These are phyloP conservation scores for Rauvolfia tetraphylla DNA, from an alignment of 257 asterid species.

Conservation along the genomic window DNA sequence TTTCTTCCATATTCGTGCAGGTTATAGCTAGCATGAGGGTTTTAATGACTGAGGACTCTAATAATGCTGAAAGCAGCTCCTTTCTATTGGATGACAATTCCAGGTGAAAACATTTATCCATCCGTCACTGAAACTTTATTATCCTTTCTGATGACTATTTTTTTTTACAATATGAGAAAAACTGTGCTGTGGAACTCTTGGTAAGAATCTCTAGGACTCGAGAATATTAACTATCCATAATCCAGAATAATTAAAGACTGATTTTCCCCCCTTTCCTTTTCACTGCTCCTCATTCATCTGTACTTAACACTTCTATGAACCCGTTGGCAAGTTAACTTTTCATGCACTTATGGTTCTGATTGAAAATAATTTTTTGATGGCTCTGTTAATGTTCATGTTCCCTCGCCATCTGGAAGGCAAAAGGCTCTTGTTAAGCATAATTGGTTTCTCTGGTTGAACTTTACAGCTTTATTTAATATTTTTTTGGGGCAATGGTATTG, in stretches of 20 bases:
- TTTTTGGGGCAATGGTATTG: too few relatives aligned
- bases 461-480: too few relatives aligned
- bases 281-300: not conserved
- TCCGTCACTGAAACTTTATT: not conserved
- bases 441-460: not conserved
- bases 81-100: conserved; percentile 93
- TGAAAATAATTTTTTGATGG: too few relatives aligned
- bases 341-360: too few relatives aligned
- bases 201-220: not conserved
- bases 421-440: not conserved
- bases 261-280: not conserved
- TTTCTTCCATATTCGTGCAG: conserved; percentile 31
- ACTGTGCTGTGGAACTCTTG: not conserved
- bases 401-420: not conserved
- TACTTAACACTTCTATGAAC: not conserved
- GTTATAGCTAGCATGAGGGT: conserved; percentile 96
- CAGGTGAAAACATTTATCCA: conserved; percentile 38
- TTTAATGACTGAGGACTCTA: conserved; percentile 93
- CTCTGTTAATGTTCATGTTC: not conserved
- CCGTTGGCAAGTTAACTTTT: too few relatives aligned
- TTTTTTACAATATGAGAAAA: too few relatives aligned
- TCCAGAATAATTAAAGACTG: not conserved
- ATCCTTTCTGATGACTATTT: not conserved
- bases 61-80: conserved; percentile 73
- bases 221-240: too few relatives aligned